phyloP scores from a whole-genome alignment of 225 moss, liverwort and hornwort species.

The Rhytidiadelphus loreus region DNA sequence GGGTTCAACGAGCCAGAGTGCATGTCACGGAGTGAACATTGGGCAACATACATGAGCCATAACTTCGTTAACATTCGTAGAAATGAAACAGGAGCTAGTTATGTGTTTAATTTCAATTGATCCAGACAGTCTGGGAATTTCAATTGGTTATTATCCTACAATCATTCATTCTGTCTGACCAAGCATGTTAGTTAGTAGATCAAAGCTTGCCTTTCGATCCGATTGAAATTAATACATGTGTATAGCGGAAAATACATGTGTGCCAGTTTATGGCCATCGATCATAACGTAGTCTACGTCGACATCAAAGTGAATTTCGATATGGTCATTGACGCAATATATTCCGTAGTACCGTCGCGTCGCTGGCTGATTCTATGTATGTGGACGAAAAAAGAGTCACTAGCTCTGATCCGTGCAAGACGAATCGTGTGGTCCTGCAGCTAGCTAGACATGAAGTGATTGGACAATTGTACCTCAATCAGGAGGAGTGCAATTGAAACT shows the following conservation, averaged over 20 bases:
- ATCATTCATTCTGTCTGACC: neutral
- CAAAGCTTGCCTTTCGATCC: too few relatives aligned
- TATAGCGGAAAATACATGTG: neutral
- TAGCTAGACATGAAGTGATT: neutral
- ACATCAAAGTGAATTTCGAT: neutral
- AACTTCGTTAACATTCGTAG: neutral
- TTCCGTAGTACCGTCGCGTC: too few relatives aligned
- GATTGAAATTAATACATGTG: too few relatives aligned
- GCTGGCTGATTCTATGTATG: neutral
- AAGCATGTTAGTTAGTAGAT: neutral
- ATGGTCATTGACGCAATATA: neutral
- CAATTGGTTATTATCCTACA: neutral
- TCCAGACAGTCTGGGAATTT: neutral
- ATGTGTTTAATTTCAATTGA: neutral
- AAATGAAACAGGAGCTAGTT: neutral
- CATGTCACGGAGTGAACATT: neutral
- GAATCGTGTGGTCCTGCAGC: neutral
- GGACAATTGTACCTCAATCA: neutral
- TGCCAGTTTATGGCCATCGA: neutral
- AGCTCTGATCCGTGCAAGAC: neutral
- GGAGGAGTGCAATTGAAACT: neutral
- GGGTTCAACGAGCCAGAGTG: neutral
- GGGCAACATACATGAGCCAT: neutral
- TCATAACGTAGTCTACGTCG: too few relatives aligned
- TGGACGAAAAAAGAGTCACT: neutral